These are phyloP conservation scores for Penicillium sp. DNA, from an alignment of 2,329 filamentous ascomycete genomes.

Conservation along the genomic window DNA sequence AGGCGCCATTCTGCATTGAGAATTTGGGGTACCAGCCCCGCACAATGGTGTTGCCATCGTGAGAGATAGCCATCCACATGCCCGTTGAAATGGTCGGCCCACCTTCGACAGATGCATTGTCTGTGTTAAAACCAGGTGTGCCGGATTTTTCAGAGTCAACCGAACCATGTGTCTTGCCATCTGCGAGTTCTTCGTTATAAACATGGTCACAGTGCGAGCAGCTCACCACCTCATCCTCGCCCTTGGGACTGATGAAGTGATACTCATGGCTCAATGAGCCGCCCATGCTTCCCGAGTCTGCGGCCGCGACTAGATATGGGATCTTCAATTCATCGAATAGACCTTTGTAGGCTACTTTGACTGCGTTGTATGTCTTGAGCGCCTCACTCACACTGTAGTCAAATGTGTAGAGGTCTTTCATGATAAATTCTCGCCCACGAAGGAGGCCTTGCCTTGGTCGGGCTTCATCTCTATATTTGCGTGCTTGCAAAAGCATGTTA, in stretches of 20 bases:
- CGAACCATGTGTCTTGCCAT: conserved; percentile 36
- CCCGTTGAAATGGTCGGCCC: conserved; percentile 38
- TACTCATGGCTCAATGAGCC: conserved; percentile 93
- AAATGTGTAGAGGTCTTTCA: conserved; percentile 99
- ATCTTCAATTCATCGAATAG: conserved; percentile 83
- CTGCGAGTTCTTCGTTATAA: conserved; percentile 85
- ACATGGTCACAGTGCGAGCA: conserved; percentile 74
- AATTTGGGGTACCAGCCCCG: conserved; percentile 67
- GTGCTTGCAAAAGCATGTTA: conserved; percentile 52
- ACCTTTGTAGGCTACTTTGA: conserved; percentile 70
- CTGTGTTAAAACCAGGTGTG: conserved; percentile 27
- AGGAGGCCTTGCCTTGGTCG: conserved; percentile 86
- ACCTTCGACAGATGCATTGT: conserved; percentile 19
- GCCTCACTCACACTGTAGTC: conserved; percentile 70
- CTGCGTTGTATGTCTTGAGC: conserved; percentile 75
- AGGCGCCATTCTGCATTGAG: conserved; percentile 31
- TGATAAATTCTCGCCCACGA: conserved; percentile 86
- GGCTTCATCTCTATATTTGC: conserved; percentile 93
- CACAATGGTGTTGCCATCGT: conserved; percentile 67
- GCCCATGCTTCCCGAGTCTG: conserved; percentile 95
- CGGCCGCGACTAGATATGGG: conserved; percentile 80
- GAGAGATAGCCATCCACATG: conserved; percentile 44
- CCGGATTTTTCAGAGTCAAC: conserved; percentile 6
- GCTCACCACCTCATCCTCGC: conserved; percentile 81
- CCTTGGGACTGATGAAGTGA: conserved; percentile 75